Conservation (phyloP, 176 grass and related monocot species). For the Alloteropsis semialata region DNA sequence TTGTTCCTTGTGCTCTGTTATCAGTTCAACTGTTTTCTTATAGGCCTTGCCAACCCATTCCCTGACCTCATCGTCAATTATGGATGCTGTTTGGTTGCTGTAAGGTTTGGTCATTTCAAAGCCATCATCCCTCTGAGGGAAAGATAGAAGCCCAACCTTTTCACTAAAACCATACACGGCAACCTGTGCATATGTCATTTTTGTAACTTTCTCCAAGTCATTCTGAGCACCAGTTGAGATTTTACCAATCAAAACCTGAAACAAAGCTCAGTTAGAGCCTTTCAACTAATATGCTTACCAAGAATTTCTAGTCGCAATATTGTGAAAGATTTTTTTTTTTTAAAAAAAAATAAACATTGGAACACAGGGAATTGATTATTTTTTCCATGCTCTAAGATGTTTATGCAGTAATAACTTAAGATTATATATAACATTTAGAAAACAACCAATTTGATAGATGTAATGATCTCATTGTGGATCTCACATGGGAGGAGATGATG, state of each 20-base stretch:
- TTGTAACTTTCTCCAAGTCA: conserved; percentile 96
- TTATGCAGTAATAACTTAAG: neutral
- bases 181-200: conserved; percentile 97
- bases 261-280: neutral
- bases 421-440: neutral
- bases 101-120: conserved; percentile 95
- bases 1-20: conserved; percentile 86
- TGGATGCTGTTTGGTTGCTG: conserved; percentile 86
- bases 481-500: neutral
- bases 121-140: conserved; percentile 88
- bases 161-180: conserved; percentile 93
- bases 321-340: neutral
- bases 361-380: neutral
- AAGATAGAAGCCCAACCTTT: conserved; percentile 94
- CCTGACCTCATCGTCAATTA: conserved; percentile 86
- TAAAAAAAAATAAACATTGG: no score
- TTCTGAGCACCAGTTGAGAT: conserved; percentile 99
- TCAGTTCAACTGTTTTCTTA: conserved; percentile 56
- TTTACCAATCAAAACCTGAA: conserved; percentile 86
- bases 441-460: neutral
- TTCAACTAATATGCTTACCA: neutral
- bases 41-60: conserved; percentile 93
- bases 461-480: neutral
- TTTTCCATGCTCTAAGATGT: neutral
- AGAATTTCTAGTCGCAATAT: neutral